Evolutionary conservation across 2,329 filamentous ascomycete genomes (phyloP).

Genomic region (Graphilbum fragrans): DNA sequence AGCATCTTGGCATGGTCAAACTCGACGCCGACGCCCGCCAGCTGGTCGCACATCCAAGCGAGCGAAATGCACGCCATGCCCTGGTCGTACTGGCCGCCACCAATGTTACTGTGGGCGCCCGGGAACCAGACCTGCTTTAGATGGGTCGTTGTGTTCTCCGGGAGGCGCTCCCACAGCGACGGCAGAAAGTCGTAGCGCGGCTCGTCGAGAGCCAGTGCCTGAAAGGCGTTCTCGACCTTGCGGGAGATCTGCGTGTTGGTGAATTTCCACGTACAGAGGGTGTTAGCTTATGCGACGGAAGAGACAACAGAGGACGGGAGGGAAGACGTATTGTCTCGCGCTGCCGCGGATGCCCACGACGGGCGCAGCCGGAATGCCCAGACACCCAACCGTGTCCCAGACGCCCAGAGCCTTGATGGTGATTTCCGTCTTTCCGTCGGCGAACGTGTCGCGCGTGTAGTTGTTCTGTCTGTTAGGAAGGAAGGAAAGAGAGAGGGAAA

Average conservation of each 20-base stretch:
- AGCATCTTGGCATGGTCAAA: constrained; percentile 16
- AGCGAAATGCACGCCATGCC: constrained; percentile 19
- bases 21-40: constrained; percentile 18
- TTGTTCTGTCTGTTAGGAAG: constrained; percentile 11
- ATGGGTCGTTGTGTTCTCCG: constrained; percentile 14
- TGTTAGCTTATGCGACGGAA: neutral
- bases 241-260: constrained; percentile 29
- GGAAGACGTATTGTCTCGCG: constrained; percentile 18
- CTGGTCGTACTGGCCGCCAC: constrained; percentile 41
- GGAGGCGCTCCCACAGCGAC: constrained; percentile 26
- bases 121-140: constrained; percentile 41
- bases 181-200: constrained; percentile 27
- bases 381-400: constrained; percentile 36
- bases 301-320: neutral
- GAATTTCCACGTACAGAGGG: constrained; percentile 16
- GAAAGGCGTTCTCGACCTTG: constrained; percentile 33
- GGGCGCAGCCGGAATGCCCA: constrained; percentile 29
- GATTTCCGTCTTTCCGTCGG: constrained; percentile 21
- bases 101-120: constrained; percentile 49
- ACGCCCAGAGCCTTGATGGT: constrained; percentile 33
- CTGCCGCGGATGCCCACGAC: constrained; percentile 24
- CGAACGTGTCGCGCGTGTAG: constrained; percentile 23
- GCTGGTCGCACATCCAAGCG: constrained; percentile 23
- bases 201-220: constrained; percentile 37
- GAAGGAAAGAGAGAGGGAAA: neutral